A percentile compares a stretch with the other conserved stretches of the same genome.
phyloP scores from a whole-genome alignment of 148 eudicot species.

The Diospyros kaki region DNA sequence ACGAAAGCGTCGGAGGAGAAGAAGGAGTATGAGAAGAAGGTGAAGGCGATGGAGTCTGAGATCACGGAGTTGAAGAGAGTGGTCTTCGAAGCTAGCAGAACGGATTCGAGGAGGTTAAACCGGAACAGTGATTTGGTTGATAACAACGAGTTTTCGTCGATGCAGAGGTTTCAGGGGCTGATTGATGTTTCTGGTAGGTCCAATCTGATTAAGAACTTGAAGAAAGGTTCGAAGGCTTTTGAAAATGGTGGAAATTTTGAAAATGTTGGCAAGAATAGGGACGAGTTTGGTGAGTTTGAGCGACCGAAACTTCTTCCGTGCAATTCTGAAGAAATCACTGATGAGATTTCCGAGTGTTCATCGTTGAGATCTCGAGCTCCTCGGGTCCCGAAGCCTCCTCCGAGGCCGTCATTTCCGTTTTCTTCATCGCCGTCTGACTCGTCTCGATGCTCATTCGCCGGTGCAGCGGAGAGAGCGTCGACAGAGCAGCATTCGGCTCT shows the following conservation, averaged over 20 bases:
- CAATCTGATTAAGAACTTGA: constrained; percentile 38
- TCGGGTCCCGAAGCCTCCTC: constrained; percentile 88
- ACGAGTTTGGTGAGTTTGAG: constrained; percentile 24
- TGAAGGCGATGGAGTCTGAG: constrained; percentile 25
- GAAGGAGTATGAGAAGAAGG: constrained; percentile 33
- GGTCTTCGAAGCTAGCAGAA: constrained; percentile 14
- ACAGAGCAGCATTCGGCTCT: constrained; percentile 3
- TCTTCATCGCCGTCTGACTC: constrained; percentile 25
- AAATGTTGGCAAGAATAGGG: constrained; percentile 2
- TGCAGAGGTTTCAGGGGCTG: constrained; percentile 46
- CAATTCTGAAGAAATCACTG: constrained; percentile 41
- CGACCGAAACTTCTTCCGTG: constrained; percentile 24
- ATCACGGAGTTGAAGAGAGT: constrained; percentile 27
- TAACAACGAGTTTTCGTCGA: constrained; percentile 25
- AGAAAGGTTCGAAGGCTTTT: constrained; percentile 6
- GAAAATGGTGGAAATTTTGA: constrained; percentile 13
- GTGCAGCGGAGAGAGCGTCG: constrained; percentile 22
- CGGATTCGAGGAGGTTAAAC: constrained; percentile 9
- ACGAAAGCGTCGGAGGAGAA: constrained; percentile 29
- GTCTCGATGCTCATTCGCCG: constrained; percentile 9
- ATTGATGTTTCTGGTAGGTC: constrained; percentile 38
- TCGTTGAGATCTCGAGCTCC: constrained; percentile 51
- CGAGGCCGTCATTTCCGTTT: constrained; percentile 33
- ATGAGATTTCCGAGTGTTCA: constrained; percentile 33
- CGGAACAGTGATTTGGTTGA: constrained; percentile 31